phyloP scores from a whole-genome alignment of 805 yeast species.

The Zygosaccharomyces pseudorouxii region DNA sequence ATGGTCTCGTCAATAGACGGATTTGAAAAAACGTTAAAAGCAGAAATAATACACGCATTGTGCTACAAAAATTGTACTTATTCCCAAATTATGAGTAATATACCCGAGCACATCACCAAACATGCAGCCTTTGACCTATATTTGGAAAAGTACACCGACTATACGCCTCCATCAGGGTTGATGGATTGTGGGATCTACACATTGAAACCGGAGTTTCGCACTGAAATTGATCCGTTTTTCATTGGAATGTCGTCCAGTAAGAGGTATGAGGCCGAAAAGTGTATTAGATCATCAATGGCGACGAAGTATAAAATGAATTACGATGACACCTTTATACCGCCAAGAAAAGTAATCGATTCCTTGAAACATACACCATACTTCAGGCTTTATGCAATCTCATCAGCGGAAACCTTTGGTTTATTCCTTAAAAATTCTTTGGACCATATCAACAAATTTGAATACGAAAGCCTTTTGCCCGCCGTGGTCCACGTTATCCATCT shows the following conservation, averaged over 20 bases:
- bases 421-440: constrained; percentile 49
- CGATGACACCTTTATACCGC: constrained; percentile 54
- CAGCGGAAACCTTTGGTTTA: constrained; percentile 48
- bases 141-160: constrained; percentile 53
- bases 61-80: constrained; percentile 71
- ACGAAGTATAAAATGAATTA: constrained; percentile 37
- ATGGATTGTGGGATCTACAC: constrained; percentile 61
- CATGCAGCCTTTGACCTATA: constrained; percentile 70
- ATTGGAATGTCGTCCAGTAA: constrained; percentile 71
- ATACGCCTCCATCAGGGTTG: constrained; percentile 54
- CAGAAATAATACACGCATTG: constrained; percentile 79
- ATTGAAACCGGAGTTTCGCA: constrained; percentile 52
- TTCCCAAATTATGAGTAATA: constrained; percentile 58
- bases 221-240: constrained; percentile 73
- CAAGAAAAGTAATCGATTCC: constrained; percentile 38
- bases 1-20: constrained; percentile 47
- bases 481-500: constrained; percentile 66
- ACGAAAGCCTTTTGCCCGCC: constrained; percentile 57
- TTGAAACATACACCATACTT: constrained; percentile 40
- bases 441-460: constrained; percentile 36
- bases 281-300: constrained; percentile 49
- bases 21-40: constrained; percentile 46
- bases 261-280: constrained; percentile 75
- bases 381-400: constrained; percentile 47
- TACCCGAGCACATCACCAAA: constrained; percentile 71